Conservation (phyloP, 495 filamentous ascomycete genomes). For the Penicillium longicatenatum region DNA sequence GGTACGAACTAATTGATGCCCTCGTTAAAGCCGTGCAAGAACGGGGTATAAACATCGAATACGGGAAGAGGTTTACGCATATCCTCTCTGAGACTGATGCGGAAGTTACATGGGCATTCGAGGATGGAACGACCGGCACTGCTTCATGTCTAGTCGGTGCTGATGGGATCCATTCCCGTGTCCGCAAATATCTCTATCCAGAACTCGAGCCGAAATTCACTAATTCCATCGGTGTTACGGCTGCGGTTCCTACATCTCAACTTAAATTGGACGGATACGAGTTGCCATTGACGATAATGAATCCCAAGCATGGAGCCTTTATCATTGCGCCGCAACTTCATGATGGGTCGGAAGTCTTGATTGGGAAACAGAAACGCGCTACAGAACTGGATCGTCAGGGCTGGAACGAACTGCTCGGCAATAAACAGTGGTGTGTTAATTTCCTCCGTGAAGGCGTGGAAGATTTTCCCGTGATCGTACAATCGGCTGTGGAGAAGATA, state of each 20-base stretch:
- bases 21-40: constrained; percentile 35
- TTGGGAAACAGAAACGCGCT: constrained; percentile 40
- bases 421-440: constrained; percentile 38
- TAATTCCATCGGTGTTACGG: constrained; percentile 31
- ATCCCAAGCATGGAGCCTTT: constrained; percentile 41
- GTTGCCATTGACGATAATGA: constrained; percentile 46
- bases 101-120: constrained; percentile 43
- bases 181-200: constrained; percentile 41
- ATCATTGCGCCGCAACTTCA: constrained; percentile 47
- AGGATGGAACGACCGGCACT: constrained; percentile 33
- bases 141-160: constrained; percentile 47
- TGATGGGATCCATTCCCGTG: constrained; percentile 52
- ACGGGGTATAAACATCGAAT: constrained; percentile 38
- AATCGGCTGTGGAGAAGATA: constrained; percentile 35
- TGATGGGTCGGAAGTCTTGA: constrained; percentile 47
- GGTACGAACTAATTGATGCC: constrained; percentile 45
- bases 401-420: constrained; percentile 33
- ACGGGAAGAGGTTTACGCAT: constrained; percentile 41
- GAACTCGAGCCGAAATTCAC: constrained; percentile 31
- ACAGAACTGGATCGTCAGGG: constrained; percentile 35
- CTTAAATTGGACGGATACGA: constrained; percentile 30
- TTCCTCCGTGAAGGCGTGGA: constrained; percentile 32
- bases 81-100: constrained; percentile 35
- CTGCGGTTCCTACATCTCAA: constrained; percentile 27
- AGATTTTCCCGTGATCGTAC: constrained; percentile 38